These are phyloP conservation scores for Lycium ferocissimum DNA, from an alignment of 257 asterid species.

Conservation along the genomic window DNA sequence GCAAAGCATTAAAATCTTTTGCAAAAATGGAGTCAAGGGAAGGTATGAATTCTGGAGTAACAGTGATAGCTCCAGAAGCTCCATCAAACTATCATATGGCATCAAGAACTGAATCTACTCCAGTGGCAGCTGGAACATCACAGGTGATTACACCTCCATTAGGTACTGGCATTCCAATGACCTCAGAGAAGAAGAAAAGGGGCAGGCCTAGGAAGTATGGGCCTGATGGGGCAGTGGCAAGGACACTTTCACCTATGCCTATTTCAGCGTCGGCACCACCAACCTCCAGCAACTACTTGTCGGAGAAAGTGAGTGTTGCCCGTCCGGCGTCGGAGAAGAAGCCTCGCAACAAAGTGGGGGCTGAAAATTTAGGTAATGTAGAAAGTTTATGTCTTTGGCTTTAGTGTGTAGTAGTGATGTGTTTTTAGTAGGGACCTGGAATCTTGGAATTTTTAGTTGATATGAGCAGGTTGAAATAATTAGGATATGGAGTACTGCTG, in stretches of 20 bases:
- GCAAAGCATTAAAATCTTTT: neutral
- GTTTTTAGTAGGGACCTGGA: conserved; percentile 20
- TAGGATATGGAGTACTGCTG: neutral
- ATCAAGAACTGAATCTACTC: conserved; percentile 54
- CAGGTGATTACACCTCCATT: conserved; percentile 38
- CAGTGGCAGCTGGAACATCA: conserved; percentile 38
- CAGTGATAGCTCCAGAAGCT: conserved; percentile 60
- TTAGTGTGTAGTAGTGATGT: neutral
- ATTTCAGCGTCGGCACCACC: conserved; percentile 62
- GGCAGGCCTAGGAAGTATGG: conserved; percentile 93
- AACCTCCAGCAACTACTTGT: conserved; percentile 47
- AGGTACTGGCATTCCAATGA: conserved; percentile 32
- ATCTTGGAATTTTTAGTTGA: conserved; percentile 16
- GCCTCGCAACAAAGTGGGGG: conserved; percentile 60
- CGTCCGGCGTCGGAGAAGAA: conserved; percentile 66
- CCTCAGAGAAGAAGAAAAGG: conserved; percentile 82
- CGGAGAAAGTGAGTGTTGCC: conserved; percentile 46
- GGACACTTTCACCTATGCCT: conserved; percentile 57
- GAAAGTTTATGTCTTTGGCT: neutral
- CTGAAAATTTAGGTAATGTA: conserved; percentile 71
- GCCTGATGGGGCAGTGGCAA: conserved; percentile 55
- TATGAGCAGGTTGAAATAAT: neutral
- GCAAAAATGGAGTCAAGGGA: conserved; percentile 71
- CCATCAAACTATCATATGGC: conserved; percentile 69
- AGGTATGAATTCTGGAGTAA: conserved; percentile 58